A percentile compares a stretch with the other conserved stretches of the same genome.
Evolutionary conservation across 306 rosid species (phyloP).

Genomic region (Prunus mira): DNA sequence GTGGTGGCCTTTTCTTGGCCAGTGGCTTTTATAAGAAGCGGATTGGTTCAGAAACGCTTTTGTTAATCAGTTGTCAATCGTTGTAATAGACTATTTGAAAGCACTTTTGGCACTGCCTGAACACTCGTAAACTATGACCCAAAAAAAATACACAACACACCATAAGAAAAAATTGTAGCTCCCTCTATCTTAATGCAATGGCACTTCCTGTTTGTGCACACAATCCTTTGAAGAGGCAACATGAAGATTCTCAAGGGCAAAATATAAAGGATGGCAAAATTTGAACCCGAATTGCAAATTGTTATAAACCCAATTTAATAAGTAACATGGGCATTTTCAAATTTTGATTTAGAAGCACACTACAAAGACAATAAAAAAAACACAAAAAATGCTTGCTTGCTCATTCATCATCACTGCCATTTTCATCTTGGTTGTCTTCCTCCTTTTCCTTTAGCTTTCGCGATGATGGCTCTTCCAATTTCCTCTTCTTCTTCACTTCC

Average conservation of each 20-base stretch:
- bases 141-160: no score
- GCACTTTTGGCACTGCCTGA: no score
- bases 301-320: neutral
- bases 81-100: no score
- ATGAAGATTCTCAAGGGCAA: neutral
- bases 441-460: neutral
- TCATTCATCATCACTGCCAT: conserved; percentile 7
- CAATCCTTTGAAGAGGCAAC: no score
- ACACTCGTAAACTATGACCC: no score
- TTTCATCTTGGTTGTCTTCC: neutral
- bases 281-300: neutral
- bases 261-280: neutral
- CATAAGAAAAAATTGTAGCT: no score
- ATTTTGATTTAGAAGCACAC: neutral
- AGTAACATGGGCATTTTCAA: neutral
- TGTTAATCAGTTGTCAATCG: no score
- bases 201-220: no score
- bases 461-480: neutral
- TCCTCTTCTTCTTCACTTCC: neutral
- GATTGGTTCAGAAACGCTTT: no score
- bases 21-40: no score
- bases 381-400: neutral
- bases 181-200: no score
- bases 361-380: neutral
- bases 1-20: no score